These are phyloP conservation scores for Sutorius australiensis DNA, from an alignment of 768 basidiomycete genomes.

Conservation along the genomic window DNA sequence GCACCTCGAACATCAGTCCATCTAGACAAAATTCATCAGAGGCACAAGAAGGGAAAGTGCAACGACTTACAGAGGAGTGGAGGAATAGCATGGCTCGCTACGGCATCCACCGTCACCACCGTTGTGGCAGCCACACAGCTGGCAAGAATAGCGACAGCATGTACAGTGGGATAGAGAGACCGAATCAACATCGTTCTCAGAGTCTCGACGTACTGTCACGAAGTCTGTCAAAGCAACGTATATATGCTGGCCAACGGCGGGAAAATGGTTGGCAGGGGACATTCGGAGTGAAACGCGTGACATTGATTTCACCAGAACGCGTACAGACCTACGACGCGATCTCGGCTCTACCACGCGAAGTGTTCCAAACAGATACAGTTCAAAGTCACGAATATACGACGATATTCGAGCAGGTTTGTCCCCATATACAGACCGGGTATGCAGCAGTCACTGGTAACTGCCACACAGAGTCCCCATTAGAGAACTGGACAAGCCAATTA, in stretches of 20 bases:
- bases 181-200: slow-evolving; percentile 12
- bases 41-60: no score
- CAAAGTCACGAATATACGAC: background rate
- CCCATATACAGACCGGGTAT: no score
- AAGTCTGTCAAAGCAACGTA: background rate
- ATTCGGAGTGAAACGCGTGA: background rate
- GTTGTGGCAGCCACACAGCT: slow-evolving; percentile 9
- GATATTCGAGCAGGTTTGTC: background rate
- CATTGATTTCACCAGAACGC: background rate
- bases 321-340: background rate
- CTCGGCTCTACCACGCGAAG: no score
- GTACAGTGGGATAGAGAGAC: slow-evolving; percentile 1
- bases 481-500: no score
- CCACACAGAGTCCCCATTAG: no score
- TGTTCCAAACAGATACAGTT: no score
- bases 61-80: slow-evolving; percentile 41
- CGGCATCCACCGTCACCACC: slow-evolving; percentile 42
- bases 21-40: slow-evolving; percentile 25
- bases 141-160: background rate
- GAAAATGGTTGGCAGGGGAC: background rate
- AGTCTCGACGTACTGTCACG: background rate
- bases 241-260: slow-evolving; percentile 2
- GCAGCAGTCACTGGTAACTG: no score
- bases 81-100: slow-evolving; percentile 50
- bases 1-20: slow-evolving; percentile 59